phyloP scores from a whole-genome alignment of 176 grass and related monocot species.

The Triticum monococcum region DNA sequence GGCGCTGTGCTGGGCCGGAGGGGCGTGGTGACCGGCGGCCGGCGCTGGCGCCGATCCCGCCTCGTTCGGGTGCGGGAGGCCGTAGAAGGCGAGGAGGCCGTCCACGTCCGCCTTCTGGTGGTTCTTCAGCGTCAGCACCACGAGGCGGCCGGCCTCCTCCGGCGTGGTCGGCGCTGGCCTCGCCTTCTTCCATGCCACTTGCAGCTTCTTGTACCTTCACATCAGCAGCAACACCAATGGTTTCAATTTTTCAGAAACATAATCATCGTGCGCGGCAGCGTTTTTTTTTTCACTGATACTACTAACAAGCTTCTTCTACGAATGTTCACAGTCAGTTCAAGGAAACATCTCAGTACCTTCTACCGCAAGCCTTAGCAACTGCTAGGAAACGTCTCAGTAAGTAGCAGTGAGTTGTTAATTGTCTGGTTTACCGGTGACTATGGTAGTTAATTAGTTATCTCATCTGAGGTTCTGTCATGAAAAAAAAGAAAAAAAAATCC shows the following conservation, averaged over 20 bases:
- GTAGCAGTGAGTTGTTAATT: neutral
- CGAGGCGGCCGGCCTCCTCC: constrained; percentile 65
- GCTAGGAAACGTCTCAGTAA: neutral
- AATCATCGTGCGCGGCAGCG: too few relatives aligned
- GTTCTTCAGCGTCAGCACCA: constrained; percentile 82
- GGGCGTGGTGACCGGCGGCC: neutral
- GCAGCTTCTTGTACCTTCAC: constrained; percentile 88
- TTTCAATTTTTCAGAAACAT: neutral
- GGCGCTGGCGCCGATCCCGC: neutral
- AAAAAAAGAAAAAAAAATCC: too few relatives aligned
- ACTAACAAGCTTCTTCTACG: neutral
- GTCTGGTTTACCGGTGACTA: neutral
- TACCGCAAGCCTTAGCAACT: neutral
- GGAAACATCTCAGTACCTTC: neutral
- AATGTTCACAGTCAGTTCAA: neutral
- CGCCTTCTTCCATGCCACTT: constrained; percentile 78
- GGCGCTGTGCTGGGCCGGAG: constrained; percentile 23
- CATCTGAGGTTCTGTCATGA: too few relatives aligned
- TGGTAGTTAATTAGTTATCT: neutral
- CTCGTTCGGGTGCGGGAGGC: constrained; percentile 53
- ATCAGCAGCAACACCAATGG: neutral
- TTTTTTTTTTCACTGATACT: too few relatives aligned
- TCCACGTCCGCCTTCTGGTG: constrained; percentile 93
- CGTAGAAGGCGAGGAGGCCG: constrained; percentile 63
- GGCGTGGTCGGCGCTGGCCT: constrained; percentile 73